A percentile compares a stretch with the other conserved stretches of the same genome.
These are phyloP conservation scores for Xylaria multiplex DNA, from an alignment of 2,329 filamentous ascomycete genomes.

Conservation along the genomic window DNA sequence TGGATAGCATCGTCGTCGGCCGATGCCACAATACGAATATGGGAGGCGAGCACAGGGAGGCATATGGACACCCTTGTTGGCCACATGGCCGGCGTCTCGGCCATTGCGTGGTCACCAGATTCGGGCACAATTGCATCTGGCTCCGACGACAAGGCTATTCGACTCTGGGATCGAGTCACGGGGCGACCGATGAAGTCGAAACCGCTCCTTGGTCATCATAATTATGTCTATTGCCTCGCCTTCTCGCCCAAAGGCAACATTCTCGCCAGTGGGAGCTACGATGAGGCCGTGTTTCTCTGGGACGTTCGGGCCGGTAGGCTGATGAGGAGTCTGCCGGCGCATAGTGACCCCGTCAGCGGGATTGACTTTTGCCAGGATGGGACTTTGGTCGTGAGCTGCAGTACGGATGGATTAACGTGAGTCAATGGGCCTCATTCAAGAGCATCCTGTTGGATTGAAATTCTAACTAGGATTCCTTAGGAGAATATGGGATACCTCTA, in stretches of 20 bases:
- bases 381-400: conserved; percentile 90
- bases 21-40: conserved; percentile 90
- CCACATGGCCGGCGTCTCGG: conserved; percentile 91
- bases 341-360: conserved; percentile 92
- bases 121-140: conserved; percentile 87
- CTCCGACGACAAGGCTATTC: conserved; percentile 94
- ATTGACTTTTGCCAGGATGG: conserved; percentile 95
- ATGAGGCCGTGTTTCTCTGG: conserved; percentile 97
- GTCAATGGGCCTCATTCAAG: conserved; percentile 44
- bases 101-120: conserved; percentile 93
- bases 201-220: conserved; percentile 86
- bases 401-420: conserved; percentile 87
- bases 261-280: conserved; percentile 92
- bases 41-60: conserved; percentile 80
- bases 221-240: conserved; percentile 92
- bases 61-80: conserved; percentile 91
- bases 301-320: conserved; percentile 87
- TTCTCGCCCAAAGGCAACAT: conserved; percentile 99
- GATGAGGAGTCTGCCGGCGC: conserved; percentile 91
- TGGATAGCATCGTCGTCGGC: conserved; percentile 92
- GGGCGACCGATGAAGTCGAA: conserved; percentile 64
- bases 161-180: conserved; percentile 84
- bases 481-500: conserved; percentile 94
- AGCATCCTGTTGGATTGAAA: not conserved
- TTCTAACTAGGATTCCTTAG: conserved; percentile 50